These are phyloP conservation scores for Boletus speciosus DNA, from an alignment of 768 basidiomycete genomes.

Conservation along the genomic window DNA sequence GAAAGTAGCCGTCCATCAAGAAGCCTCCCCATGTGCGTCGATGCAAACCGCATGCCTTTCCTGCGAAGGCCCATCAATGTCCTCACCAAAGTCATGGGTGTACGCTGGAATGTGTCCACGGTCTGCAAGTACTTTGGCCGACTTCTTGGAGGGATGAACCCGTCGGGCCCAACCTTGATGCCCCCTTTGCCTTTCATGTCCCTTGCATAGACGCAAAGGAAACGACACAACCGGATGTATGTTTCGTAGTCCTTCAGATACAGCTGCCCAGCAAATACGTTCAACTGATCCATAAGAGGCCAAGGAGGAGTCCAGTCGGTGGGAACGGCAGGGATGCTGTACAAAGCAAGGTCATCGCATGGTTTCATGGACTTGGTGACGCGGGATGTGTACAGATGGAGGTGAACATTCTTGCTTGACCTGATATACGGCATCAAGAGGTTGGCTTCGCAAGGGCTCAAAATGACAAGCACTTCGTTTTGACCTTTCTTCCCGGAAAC, in stretches of 20 bases:
- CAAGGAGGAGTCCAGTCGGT: neutral
- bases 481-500: slow-evolving; percentile 6
- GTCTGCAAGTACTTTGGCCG: slow-evolving; percentile 6
- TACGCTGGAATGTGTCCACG: slow-evolving; percentile 29
- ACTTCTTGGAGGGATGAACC: slow-evolving; percentile 18
- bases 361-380: slow-evolving; percentile 32
- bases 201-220: slow-evolving; percentile 4
- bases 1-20: slow-evolving; percentile 27
- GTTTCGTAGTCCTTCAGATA: too few species aligned
- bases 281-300: neutral
- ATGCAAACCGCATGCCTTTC: slow-evolving; percentile 37
- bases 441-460: slow-evolving; percentile 44
- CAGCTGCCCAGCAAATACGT: too few species aligned
- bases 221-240: too few species aligned
- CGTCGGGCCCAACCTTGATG: slow-evolving; percentile 8
- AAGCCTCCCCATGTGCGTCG: slow-evolving; percentile 42
- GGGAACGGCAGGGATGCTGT: slow-evolving; percentile 5
- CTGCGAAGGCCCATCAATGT: slow-evolving; percentile 29
- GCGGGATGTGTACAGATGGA: slow-evolving; percentile 43
- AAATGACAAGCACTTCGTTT: slow-evolving; percentile 3
- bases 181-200: slow-evolving; percentile 10
- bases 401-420: slow-evolving; percentile 28
- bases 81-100: slow-evolving; percentile 32
- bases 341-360: slow-evolving; percentile 33
- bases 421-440: slow-evolving; percentile 37